Evolutionary conservation across 495 filamentous ascomycete genomes (phyloP).

Genomic region (Podospora conica): DNA sequence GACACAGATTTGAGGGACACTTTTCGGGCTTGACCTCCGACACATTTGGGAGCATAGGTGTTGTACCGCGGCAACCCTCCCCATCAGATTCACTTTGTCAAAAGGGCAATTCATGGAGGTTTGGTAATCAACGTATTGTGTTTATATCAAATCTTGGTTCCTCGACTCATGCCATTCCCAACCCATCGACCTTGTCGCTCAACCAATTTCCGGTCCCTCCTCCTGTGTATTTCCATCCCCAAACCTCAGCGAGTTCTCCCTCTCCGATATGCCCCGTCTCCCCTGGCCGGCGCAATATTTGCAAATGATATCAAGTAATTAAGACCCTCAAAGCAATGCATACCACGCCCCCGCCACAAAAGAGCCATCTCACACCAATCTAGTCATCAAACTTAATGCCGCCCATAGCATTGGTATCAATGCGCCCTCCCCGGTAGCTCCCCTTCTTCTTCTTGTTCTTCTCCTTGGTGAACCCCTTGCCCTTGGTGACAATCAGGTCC

Average conservation of each 20-base stretch:
- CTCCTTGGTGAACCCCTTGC: slow-evolving; percentile 98
- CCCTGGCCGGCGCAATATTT: too few relatives aligned
- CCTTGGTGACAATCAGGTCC: slow-evolving; percentile 83
- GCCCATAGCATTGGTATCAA: slow-evolving; percentile 66
- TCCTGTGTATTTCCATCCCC: too few relatives aligned
- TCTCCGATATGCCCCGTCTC: neutral
- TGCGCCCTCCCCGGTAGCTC: slow-evolving; percentile 74
- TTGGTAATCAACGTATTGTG: neutral
- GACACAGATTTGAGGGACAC: too few relatives aligned
- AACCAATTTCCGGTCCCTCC: neutral
- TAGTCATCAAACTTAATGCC: slow-evolving; percentile 88
- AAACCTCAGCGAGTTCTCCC: neutral
- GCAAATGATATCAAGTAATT: neutral
- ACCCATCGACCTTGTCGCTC: neutral
- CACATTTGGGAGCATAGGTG: too few relatives aligned
- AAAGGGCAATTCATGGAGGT: neutral
- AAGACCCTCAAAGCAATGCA: neutral
- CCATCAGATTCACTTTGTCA: neutral
- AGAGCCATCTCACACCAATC: neutral
- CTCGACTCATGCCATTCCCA: neutral
- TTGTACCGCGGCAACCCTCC: too few relatives aligned
- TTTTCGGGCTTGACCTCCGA: too few relatives aligned
- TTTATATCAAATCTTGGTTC: neutral
- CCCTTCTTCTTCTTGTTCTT: slow-evolving; percentile 97
- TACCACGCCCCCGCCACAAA: neutral